Conservation (phyloP, 257 asterid species). For the Solanum appendiculatum region DNA sequence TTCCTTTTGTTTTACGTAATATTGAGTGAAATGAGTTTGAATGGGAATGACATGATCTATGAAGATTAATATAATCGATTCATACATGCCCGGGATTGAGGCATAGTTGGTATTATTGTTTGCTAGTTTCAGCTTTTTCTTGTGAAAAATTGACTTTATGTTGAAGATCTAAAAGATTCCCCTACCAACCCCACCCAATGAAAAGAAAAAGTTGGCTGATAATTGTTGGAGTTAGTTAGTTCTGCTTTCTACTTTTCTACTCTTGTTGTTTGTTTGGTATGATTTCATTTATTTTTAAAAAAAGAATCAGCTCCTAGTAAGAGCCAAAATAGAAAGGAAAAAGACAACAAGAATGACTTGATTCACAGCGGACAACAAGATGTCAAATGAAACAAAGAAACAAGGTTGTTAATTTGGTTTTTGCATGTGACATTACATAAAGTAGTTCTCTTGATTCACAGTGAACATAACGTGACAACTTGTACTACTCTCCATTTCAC, state of each 20-base stretch:
- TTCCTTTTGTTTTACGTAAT: neutral
- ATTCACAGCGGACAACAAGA: neutral
- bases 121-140: neutral
- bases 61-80: neutral
- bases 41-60: neutral
- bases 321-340: neutral
- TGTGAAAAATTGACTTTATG: neutral
- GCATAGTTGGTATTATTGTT: neutral
- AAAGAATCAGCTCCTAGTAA: neutral
- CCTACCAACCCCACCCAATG: neutral
- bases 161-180: neutral
- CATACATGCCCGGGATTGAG: neutral
- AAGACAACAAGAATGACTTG: neutral
- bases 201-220: neutral
- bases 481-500: neutral
- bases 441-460: neutral
- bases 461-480: neutral
- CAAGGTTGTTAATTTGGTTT: neutral
- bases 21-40: neutral
- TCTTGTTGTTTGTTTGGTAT: neutral
- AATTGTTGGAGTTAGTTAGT: neutral
- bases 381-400: neutral
- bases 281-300: neutral
- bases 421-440: neutral
- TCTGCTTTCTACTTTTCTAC: neutral